Conservation (phyloP, 2,329 filamentous ascomycete genomes). For the Tolypocladium tundrense region DNA sequence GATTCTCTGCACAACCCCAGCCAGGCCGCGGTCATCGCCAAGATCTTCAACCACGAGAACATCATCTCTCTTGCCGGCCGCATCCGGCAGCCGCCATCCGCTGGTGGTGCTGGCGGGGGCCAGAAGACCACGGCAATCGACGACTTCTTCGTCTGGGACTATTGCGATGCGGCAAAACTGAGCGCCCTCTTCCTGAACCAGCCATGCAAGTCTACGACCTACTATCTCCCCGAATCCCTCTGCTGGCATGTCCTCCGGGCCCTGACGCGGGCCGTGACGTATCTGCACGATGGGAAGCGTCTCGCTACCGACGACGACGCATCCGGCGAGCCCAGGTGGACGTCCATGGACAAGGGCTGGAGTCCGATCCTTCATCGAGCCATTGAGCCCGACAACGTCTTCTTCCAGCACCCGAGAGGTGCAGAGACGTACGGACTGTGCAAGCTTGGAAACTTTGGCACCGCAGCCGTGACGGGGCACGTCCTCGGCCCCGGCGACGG, state of each 20-base stretch:
- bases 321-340: slow-evolving; percentile 3
- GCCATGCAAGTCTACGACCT: slow-evolving; percentile 6
- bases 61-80: slow-evolving; percentile 32
- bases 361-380: slow-evolving; percentile 39
- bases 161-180: slow-evolving; percentile 40
- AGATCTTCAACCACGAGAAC: slow-evolving; percentile 39
- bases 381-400: slow-evolving; percentile 37
- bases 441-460: slow-evolving; percentile 40
- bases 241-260: slow-evolving; percentile 45
- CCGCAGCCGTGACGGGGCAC: slow-evolving; percentile 29
- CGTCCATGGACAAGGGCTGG: slow-evolving; percentile 31
- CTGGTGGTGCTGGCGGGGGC: slow-evolving; percentile 7
- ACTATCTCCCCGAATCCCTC: slow-evolving; percentile 39
- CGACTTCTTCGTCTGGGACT: slow-evolving; percentile 37
- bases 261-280: slow-evolving; percentile 37
- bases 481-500: not conserved
- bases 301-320: slow-evolving; percentile 8
- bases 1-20: slow-evolving; percentile 16
- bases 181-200: slow-evolving; percentile 26
- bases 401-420: slow-evolving; percentile 36
- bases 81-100: slow-evolving; percentile 14
- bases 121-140: slow-evolving; percentile 8
- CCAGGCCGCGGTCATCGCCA: slow-evolving; percentile 17
- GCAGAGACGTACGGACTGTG: slow-evolving; percentile 41
- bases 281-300: slow-evolving; percentile 39